Evolutionary conservation across 805 yeast species (phyloP), one percentile per base, ranked within the genome.

Genomic region (Yarrowia sp.): DNA sequence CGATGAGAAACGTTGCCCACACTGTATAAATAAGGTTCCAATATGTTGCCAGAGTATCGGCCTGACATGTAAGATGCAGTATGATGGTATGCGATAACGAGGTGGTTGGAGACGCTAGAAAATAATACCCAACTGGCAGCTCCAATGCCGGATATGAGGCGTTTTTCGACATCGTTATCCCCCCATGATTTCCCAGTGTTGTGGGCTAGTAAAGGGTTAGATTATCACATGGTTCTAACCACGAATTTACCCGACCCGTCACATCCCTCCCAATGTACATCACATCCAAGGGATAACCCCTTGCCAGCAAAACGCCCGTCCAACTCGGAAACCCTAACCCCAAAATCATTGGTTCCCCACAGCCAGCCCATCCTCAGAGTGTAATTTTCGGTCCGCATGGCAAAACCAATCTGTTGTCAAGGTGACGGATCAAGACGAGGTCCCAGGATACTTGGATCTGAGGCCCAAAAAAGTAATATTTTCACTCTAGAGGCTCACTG

Each of bases 321-420:
- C 39, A 14, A 43, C 33, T 17, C 9, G 50, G 50, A 58, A 58
- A 33, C 64, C 64, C 64, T 58, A 58, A 43, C 64, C 64, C 64
- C 64, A 43, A 43, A 58, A 43, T 39, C 50, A 58, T 58, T 58
- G 50, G 58, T 58, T 43, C 64, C 64, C 64, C 64, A 58, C 64
- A 58, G 64, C 64, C 64, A 58, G 64, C 64, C 64, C 64, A 33
- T 58, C 34, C 40, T 24, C 49, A 58, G 50, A 58, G 64, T 58
- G 64, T 58, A 58, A 58, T 58, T 58, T 58, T 58, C 50, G 64
- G 64, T 42, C 64, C 40, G 64, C 64, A 40, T 42, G 47, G 30
- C 46, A 33, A 58, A 58, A 58, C 64, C 64, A 58, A 58, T 58
- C 40, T 58, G 64, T 58, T 58, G 64, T 58, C 64, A 58, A 42